These are phyloP conservation scores for Naganishia friedmannii DNA, from an alignment of 768 basidiomycete species.

Conservation along the genomic window DNA sequence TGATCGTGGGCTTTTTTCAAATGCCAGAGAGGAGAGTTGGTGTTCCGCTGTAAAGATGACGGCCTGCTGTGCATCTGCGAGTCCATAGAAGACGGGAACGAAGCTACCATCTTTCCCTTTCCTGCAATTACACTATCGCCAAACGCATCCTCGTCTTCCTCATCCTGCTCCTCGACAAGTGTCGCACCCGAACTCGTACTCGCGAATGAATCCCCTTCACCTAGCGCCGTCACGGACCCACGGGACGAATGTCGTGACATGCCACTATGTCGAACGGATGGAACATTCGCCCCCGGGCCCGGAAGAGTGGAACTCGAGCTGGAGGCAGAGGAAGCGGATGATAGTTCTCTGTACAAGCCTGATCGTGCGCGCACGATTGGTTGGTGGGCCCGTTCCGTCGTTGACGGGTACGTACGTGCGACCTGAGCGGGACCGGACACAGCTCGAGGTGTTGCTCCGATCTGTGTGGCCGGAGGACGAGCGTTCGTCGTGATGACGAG, in stretches of 20 bases:
- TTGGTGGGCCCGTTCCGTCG: not conserved
- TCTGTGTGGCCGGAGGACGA: not conserved
- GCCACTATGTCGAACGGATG: not conserved
- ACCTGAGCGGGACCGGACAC: not conserved
- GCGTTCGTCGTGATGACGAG: not conserved
- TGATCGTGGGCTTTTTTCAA: not conserved
- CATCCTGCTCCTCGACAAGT: constrained; percentile 2
- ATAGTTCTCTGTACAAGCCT: constrained; percentile 6
- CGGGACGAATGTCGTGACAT: not conserved
- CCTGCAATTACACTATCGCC: not conserved
- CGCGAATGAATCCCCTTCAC: constrained; percentile 19
- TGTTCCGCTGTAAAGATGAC: not conserved
- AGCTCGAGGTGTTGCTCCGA: not conserved
- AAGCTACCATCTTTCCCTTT: not conserved
- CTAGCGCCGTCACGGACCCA: not conserved
- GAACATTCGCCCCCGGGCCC: too few species aligned
- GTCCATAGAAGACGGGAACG: not conserved
- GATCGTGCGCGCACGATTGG: not conserved
- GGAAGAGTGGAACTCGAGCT: not conserved
- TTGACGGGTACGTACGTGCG: not conserved
- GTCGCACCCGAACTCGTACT: constrained; percentile 14
- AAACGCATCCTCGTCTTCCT: not conserved
- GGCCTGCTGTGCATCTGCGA: not conserved
- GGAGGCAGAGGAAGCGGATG: not conserved
- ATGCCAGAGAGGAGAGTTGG: not conserved